Percentiles rank a stretch among this genome's conserved stretches.
These are phyloP conservation scores for Kluyveromyces siamensis DNA, from an alignment of 805 yeast genomes.

Conservation along the genomic window DNA sequence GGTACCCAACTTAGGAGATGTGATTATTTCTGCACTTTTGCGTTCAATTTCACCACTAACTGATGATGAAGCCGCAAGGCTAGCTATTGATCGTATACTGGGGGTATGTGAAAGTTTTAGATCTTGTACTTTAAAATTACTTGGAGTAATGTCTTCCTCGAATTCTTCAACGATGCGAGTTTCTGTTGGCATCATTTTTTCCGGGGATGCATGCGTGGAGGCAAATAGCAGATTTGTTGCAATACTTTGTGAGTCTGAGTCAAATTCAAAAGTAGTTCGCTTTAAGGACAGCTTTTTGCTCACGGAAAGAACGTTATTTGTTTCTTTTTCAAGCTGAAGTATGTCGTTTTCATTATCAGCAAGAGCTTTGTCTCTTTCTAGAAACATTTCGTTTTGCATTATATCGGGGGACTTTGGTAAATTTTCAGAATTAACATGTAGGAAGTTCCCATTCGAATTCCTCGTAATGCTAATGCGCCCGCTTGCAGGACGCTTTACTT, in stretches of 20 bases:
- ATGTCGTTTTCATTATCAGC: slow-evolving; percentile 14
- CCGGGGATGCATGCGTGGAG: slow-evolving; percentile 17
- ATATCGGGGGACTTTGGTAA: slow-evolving; percentile 1
- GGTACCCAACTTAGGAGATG: neutral
- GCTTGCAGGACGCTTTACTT: slow-evolving; percentile 19
- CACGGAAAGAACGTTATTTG: neutral
- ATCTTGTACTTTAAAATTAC: neutral
- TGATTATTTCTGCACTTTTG: neutral
- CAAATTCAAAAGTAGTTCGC: neutral
- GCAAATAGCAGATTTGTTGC: slow-evolving; percentile 18
- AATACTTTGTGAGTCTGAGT: slow-evolving; percentile 9
- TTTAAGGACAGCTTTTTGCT: neutral
- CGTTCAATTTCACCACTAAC: neutral
- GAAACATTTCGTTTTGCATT: slow-evolving; percentile 8
- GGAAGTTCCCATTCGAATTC: neutral
- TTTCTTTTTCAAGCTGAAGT: slow-evolving; percentile 9
- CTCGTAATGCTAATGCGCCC: slow-evolving; percentile 25
- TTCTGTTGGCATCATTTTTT: slow-evolving; percentile 2
- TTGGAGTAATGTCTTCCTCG: neutral
- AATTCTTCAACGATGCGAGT: neutral
- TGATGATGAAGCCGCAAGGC: slow-evolving; percentile 14
- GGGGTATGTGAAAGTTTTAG: slow-evolving; percentile 18
- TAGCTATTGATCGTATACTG: slow-evolving; percentile 22
- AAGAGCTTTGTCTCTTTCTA: slow-evolving; percentile 15
- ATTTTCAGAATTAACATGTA: neutral